phyloP scores from a whole-genome alignment of 2,329 filamentous ascomycete species.

The Ophiosphaerella herpotricha region DNA sequence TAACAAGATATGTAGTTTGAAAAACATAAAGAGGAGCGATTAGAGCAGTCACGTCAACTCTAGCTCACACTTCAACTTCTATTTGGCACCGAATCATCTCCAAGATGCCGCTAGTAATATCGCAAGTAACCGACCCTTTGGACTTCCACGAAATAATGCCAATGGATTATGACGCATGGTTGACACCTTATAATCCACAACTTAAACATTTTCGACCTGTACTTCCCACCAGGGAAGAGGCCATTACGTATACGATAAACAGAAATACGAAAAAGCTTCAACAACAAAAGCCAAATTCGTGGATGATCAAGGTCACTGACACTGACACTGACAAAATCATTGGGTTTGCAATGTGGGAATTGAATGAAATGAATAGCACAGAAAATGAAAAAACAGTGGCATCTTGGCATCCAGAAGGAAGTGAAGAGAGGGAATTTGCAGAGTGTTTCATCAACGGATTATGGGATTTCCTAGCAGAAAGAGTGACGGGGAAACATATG shows the following conservation, averaged over 20 bases:
- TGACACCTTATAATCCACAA: slow-evolving; percentile 27
- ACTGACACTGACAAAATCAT: slow-evolving; percentile 16
- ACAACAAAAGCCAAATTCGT: slow-evolving; percentile 13
- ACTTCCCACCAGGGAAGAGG: slow-evolving; percentile 16
- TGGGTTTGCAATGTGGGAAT: slow-evolving; percentile 21
- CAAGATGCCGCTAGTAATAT: slow-evolving; percentile 17
- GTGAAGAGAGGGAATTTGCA: slow-evolving; percentile 28
- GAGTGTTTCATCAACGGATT: slow-evolving; percentile 31
- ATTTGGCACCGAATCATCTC: not conserved
- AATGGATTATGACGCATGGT: slow-evolving; percentile 27
- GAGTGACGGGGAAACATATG: slow-evolving; percentile 23
- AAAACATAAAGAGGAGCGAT: not conserved
- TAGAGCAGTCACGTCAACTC: not conserved
- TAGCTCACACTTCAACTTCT: not conserved
- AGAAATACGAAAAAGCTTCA: not conserved
- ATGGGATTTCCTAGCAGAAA: slow-evolving; percentile 21
- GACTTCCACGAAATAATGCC: slow-evolving; percentile 21
- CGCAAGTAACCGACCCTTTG: slow-evolving; percentile 6
- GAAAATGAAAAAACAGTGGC: slow-evolving; percentile 9
- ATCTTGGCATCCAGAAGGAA: slow-evolving; percentile 25
- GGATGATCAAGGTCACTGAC: slow-evolving; percentile 22
- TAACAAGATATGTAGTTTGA: too few species aligned
- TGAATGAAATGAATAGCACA: slow-evolving; percentile 18
- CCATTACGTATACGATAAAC: slow-evolving; percentile 9
- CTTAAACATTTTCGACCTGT: slow-evolving; percentile 31